A percentile compares a stretch with the other conserved stretches of the same genome.
phyloP scores from a whole-genome alignment of 208 protist genomes.

The Leishmania lainsoni region DNA sequence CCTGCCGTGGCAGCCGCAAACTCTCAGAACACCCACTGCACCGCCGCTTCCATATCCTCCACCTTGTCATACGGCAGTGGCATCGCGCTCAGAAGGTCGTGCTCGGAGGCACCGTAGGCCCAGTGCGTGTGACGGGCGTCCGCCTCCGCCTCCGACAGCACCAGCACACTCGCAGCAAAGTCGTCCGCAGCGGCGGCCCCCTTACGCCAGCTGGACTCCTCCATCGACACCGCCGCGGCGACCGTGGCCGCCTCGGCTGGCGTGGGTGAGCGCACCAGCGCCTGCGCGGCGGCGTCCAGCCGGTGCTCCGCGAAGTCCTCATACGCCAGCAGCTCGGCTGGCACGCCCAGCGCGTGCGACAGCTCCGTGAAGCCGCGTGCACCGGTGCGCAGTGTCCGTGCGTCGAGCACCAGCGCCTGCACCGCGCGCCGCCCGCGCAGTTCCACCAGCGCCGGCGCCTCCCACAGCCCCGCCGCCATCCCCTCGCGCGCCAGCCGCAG shows the following conservation, averaged over 20 bases:
- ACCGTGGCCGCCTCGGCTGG: conserved; percentile 7
- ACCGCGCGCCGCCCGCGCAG: conserved; percentile 28
- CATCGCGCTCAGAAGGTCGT: conserved; percentile 21
- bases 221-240: not conserved
- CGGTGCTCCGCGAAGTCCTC: conserved; percentile 20
- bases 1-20: not conserved
- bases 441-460: conserved; percentile 17
- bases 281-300: conserved; percentile 6
- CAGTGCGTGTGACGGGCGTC: conserved; percentile 16
- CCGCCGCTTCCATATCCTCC: conserved; percentile 5
- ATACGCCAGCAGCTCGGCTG: conserved; percentile 22
- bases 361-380: conserved; percentile 17
- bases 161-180: conserved; percentile 13
- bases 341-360: conserved; percentile 15
- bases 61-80: conserved; percentile 17
- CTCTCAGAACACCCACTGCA: conserved; percentile 10
- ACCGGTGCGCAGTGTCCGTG: conserved; percentile 18
- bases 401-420: conserved; percentile 37
- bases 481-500: conserved; percentile 16
- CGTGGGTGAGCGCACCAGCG: conserved; percentile 12
- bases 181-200: not conserved
- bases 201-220: not conserved
- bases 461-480: not conserved
- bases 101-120: conserved; percentile 27
- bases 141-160: conserved; percentile 24